Conservation (phyloP, 305 asterid genomes). For the Caryopteris hybrid region DNA sequence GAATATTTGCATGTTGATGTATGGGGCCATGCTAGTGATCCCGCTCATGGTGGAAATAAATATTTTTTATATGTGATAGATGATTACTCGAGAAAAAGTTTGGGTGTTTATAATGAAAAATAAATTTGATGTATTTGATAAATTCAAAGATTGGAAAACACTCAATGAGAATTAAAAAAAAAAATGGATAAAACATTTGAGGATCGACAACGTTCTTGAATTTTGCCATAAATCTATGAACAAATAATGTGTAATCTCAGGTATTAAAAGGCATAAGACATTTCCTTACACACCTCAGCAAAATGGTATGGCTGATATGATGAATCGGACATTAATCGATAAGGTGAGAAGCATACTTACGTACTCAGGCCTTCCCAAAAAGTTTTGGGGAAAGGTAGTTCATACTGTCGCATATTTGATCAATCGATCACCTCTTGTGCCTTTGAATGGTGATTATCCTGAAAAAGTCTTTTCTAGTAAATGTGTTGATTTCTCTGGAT, state of each 20-base stretch:
- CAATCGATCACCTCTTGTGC: background rate
- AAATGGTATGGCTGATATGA: background rate
- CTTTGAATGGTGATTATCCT: background rate
- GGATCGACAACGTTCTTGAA: no score
- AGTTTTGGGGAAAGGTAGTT: background rate
- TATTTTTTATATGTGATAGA: background rate
- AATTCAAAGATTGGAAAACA: no score
- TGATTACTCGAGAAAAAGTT: no score
- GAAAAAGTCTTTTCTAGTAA: no score
- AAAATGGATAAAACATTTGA: no score
- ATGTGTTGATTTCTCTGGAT: no score
- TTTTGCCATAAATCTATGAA: background rate
- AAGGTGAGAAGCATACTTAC: background rate
- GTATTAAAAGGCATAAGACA: background rate
- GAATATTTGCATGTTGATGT: background rate
- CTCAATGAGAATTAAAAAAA: background rate
- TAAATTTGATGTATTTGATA: no score
- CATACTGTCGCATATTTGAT: background rate
- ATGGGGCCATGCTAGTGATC: background rate
- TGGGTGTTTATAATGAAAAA: no score
- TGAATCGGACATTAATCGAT: no score
- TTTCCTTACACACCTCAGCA: background rate
- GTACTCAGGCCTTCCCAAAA: background rate
- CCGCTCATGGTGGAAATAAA: background rate
- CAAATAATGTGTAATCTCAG: background rate